Base-by-base conservation (phyloP, 352 stramenopile genomes). In the Pythium scleroteichum region DNA sequence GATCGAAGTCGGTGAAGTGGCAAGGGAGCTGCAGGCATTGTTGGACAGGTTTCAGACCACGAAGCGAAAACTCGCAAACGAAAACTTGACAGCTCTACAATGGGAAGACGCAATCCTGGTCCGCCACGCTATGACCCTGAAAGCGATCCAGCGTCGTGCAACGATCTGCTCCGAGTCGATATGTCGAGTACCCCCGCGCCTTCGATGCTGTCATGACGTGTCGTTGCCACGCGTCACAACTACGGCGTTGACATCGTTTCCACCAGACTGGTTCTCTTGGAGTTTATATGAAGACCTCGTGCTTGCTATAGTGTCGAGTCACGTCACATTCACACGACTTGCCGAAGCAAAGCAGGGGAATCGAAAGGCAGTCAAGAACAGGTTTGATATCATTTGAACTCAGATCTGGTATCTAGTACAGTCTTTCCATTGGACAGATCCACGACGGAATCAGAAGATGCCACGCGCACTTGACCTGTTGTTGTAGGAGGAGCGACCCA, bases 311-410 rank as follows among this genome's bases (percentile, higher is more conserved):
- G 46, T 51, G 3, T 63, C 56, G 24, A 35, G 46, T 27, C 56
- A 63, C 13, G 46, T 63, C 1, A 19, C 24, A 7, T 29, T 63
- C 24, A 63, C 56, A 3, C 56, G 56, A 17, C n/a, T 63, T n/a
- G 6, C 13, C 23, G 47, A 63, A 33, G 46, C 47, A 2, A 26
- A n/a, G 35, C 33, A 16, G 1, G 10, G 6, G 5, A 22, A 32
- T 14, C 47, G 33, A 8, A 24, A 1, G 12, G 26, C 27, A 16
- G 46, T 23, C 6, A 44, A 44, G 24, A 39, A n/a, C n/a, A n/a
- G n/a, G n/a, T n/a, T n/a, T n/a, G n/a, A n/a, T n/a, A n/a, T n/a
- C n/a, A n/a, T n/a, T 1, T 23, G 14, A 27, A 19, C 44, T 50
- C 20, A 50, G 44, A 17, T 50, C 17, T 50, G 29, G 13, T 50